Percentiles rank a stretch among this genome's conserved stretches.
These are phyloP conservation scores for Cytauxzoon felis DNA, from an alignment of 169 alveolate species.

Conservation along the genomic window DNA sequence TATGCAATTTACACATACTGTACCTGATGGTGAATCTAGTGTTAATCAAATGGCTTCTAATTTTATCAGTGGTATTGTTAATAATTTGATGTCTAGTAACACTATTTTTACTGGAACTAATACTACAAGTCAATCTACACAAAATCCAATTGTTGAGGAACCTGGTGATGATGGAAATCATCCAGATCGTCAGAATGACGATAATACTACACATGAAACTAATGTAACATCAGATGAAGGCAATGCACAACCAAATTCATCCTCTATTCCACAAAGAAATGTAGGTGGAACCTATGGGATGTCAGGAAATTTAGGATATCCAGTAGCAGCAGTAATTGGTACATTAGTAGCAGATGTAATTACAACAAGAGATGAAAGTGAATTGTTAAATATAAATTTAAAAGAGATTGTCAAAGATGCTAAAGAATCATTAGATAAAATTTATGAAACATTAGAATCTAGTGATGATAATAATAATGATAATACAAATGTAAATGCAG, in stretches of 20 bases:
- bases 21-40: neutral
- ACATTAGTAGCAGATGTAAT: neutral
- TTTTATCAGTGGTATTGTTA: neutral
- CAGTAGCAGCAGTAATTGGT: neutral
- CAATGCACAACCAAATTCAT: neutral
- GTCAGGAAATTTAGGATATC: neutral
- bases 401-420: no score
- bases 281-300: no score
- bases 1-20: neutral
- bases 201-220: neutral
- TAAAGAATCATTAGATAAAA: neutral
- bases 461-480: neutral
- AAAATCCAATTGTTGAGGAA: neutral
- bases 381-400: no score
- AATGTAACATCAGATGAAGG: neutral
- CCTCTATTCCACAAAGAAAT: neutral
- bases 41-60: neutral
- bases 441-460: neutral
- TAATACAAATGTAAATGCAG: neutral
- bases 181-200: neutral
- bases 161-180: neutral
- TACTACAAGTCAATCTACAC: neutral
- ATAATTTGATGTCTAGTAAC: neutral
- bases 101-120: neutral
- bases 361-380: neutral